Base-by-base conservation (phyloP, 306 rosid genomes). In the Begonia fuchsioides region DNA sequence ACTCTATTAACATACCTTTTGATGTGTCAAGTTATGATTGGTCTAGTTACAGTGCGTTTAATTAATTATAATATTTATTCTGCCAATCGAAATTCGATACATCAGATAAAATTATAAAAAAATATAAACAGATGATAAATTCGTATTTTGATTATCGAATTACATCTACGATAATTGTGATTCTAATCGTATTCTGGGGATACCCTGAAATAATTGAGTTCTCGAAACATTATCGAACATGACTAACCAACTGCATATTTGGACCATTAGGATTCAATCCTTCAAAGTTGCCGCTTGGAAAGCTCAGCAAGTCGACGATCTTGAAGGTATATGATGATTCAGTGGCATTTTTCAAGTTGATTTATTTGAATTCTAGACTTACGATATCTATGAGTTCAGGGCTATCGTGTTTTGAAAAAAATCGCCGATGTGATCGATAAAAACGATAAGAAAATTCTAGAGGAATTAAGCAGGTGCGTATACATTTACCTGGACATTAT, bases 281-380 rank as follows among this genome's bases (percentile, higher is more conserved):
- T 20, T 18, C 20, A 41, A 51, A 51, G 55, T 13, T 51, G 55
- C 55, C 55, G 8, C 55, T 51, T 10, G 55, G 39, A 16, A 51
- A 51, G 55, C 55, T 51, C 1, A 51, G 55, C 38, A 51, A 51
- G 15, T 32, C 55, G 20, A 51, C 55, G 14, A 35, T 51, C 14
- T 32, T 39, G 11, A 51, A 51, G 55, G 55, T 51, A 35, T 26
- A 32, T 51, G 11, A 17, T 51, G 13, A 1, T 9, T 32, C 13
- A 10, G 15, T 7, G 12, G 12, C 54, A 11, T 50, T 8, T 12
- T 13, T 6, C 14, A 40, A 50, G 20, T 10, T 26, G 14, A 10
- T n/a, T 41, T 11, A 26, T 41, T n/a, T 10, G 45, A 41, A 2
- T 41, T 11, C 7, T 10, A 10, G 1, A 41, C 14, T n/a, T 0